Base-by-base conservation (phyloP, 2,329 filamentous ascomycete genomes). In the Neoarthrinium moseri region DNA sequence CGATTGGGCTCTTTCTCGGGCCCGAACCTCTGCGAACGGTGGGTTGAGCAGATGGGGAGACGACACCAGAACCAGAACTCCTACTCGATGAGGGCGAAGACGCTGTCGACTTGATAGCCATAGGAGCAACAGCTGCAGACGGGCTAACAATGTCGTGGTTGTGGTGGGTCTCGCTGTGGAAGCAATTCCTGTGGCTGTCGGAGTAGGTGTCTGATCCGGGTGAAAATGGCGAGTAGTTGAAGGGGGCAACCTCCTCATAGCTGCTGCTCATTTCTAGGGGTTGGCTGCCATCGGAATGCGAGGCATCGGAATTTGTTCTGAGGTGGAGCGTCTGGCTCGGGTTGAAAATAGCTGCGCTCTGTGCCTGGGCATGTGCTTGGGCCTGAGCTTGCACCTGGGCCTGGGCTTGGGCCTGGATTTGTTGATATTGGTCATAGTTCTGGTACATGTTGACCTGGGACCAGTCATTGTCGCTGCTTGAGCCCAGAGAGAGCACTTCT, bases 301-400 rank as follows among this genome's bases (percentile, higher is more conserved):
- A 94, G 3, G 90, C 94, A 59, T 95, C 89, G 4, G 91, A 96
- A 58, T 87, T 84, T 45, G 86, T 91, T 56, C 91, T 83, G 60
- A 95, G 79, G 70, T 96, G 92, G 42, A 97, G 74, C 1, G 91
- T 95, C 70, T 96, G 88, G 51, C 86, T 83, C 2, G 92, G 92
- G 68, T 96, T 96, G 75, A 95, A 95, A 60, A 96, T 91, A 54
- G 88, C 84, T 12, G 72, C 71, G 51, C 74, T 80, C 42, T 80
- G 78, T 5, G 72, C 63, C 47, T 74, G 72, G 43, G 65, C 66
- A n/a, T n/a, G n/a, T n/a, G n/a, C n/a, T n/a, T n/a, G n/a, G n/a
- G n/a, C n/a, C n/a, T n/a, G n/a, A n/a, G n/a, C n/a, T n/a, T n/a
- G n/a, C n/a, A n/a, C n/a, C 40, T 68, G 64, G 48, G 69, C 56